Conservation (phyloP, 108 stramenopile species). For the Skeletonema costatum region DNA sequence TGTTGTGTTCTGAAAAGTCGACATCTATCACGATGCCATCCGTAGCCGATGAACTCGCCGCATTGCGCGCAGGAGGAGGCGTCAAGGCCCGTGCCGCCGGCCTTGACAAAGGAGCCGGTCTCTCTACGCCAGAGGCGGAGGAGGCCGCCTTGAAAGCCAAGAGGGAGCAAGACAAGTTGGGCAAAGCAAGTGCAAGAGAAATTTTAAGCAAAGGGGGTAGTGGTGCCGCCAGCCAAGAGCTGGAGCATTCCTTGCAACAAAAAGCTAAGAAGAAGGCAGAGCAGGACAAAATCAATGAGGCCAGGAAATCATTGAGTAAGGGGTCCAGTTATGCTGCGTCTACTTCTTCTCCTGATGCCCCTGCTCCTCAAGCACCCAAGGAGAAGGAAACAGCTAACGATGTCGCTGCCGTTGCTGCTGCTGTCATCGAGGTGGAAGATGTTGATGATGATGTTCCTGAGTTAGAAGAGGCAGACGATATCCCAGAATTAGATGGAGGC, state of each 20-base stretch:
- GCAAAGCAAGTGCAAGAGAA: slow-evolving; percentile 6
- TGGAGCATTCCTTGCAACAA: slow-evolving; percentile 1
- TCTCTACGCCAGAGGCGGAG: slow-evolving; percentile 49
- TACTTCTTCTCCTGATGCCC: neutral
- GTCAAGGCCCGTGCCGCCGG: slow-evolving; percentile 18
- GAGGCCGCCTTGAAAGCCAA: slow-evolving; percentile 36
- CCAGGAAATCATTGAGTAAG: slow-evolving; percentile 15
- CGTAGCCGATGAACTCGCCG: slow-evolving; percentile 45
- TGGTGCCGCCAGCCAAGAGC: slow-evolving; percentile 1
- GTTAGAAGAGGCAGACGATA: slow-evolving; percentile 22
- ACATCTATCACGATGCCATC: slow-evolving; percentile 21
- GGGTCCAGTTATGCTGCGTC: neutral
- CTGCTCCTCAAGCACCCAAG: neutral
- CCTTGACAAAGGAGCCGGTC: slow-evolving; percentile 7
- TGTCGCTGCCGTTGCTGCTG: neutral
- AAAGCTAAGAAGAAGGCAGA: slow-evolving; percentile 18
- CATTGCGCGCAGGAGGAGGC: slow-evolving; percentile 31
- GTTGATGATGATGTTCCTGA: slow-evolving; percentile 17
- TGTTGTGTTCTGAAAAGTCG: too few species aligned
- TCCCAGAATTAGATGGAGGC: slow-evolving; percentile 23
- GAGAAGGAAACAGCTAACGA: neutral
- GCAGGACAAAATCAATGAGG: slow-evolving; percentile 17
- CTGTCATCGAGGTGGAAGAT: neutral
- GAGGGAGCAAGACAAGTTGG: slow-evolving; percentile 13
- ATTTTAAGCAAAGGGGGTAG: slow-evolving; percentile 5